Percentiles rank a stretch among this genome's conserved stretches.
Conservation (phyloP, 1,284 basidiomycete species). For the Rhodofomes roseus region DNA sequence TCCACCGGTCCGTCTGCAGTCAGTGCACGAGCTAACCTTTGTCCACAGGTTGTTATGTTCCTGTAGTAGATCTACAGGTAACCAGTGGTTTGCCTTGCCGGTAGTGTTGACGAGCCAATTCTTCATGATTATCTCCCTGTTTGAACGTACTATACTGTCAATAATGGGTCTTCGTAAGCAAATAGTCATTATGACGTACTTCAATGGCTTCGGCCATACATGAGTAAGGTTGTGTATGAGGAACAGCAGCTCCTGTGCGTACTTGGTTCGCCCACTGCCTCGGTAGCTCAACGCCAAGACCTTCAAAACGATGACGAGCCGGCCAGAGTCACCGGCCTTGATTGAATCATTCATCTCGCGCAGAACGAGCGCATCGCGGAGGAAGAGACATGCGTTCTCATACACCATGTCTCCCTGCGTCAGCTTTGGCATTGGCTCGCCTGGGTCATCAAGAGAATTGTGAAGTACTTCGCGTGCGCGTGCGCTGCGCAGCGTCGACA, state of each 20-base stretch:
- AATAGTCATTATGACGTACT: slow-evolving; percentile 15
- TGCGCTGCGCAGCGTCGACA: background rate
- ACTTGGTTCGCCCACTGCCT: slow-evolving; percentile 29
- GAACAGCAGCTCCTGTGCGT: slow-evolving; percentile 33
- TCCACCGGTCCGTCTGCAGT: no score
- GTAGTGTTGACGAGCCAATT: slow-evolving; percentile 39
- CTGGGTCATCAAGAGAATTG: no score
- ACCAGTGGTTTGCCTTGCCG: slow-evolving; percentile 26
- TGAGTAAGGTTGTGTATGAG: slow-evolving; percentile 32
- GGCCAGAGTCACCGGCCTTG: slow-evolving; percentile 33
- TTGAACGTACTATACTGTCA: background rate
- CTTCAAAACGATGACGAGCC: slow-evolving; percentile 31
- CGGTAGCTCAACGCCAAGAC: slow-evolving; percentile 29
- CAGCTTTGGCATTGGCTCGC: background rate
- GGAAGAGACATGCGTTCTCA: slow-evolving; percentile 32
- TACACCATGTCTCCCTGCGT: slow-evolving; percentile 10
- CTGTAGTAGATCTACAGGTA: slow-evolving; percentile 37
- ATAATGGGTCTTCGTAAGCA: background rate
- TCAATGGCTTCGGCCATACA: slow-evolving; percentile 33
- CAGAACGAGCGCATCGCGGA: slow-evolving; percentile 29
- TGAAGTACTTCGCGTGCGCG: background rate
- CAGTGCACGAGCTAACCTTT: slow-evolving; percentile 17
- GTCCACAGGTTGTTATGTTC: slow-evolving; percentile 41
- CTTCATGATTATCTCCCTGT: slow-evolving; percentile 30
- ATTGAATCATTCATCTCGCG: slow-evolving; percentile 33